These are phyloP conservation scores for Fusarium miscanthi DNA, from an alignment of 2,329 filamentous ascomycete genomes.

Conservation along the genomic window DNA sequence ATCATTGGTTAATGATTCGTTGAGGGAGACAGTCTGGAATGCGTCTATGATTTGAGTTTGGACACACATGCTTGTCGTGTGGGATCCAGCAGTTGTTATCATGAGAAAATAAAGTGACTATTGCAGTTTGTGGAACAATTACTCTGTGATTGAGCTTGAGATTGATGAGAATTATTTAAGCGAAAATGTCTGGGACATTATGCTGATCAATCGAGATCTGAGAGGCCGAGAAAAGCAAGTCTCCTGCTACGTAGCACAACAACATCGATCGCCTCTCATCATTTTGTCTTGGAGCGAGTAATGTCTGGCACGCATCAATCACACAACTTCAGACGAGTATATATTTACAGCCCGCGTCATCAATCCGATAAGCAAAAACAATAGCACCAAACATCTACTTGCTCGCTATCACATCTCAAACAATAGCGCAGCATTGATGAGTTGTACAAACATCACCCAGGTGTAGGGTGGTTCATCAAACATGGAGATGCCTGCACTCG, in stretches of 20 bases:
- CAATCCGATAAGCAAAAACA: fast-evolving
- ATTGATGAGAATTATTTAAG: not conserved
- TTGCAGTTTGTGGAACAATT: too few relatives aligned
- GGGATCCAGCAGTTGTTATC: not conserved
- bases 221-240: not conserved
- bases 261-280: not conserved
- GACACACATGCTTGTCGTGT: not conserved
- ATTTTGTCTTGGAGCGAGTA: not conserved
- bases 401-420: not conserved
- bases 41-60: not conserved
- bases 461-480: constrained; percentile 4
- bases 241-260: not conserved
- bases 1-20: not conserved
- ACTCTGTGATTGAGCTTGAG: too few relatives aligned
- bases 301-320: not conserved
- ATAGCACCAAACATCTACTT: not conserved
- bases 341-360: not conserved
- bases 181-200: not conserved
- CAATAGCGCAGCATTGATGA: not conserved
- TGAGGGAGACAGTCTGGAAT: fast-evolving
- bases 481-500: not conserved
- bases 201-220: not conserved
- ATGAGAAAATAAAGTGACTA: too few relatives aligned
- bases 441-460: not conserved
- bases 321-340: not conserved